These are phyloP conservation scores for Hypoxylon cercidicola DNA, from an alignment of 495 filamentous ascomycete genomes.

Conservation along the genomic window DNA sequence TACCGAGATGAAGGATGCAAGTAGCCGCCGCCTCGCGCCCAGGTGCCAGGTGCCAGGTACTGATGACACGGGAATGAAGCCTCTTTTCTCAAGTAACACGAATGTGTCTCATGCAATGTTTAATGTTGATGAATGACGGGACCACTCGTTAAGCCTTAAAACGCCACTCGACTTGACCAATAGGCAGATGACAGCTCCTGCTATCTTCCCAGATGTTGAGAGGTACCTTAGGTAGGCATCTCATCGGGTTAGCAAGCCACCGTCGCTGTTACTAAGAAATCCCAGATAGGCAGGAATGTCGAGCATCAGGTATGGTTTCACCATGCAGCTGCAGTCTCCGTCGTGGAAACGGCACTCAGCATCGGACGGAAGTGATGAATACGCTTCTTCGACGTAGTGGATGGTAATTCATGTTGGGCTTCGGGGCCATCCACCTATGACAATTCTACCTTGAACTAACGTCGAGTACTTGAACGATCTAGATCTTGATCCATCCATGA, in stretches of 20 bases:
- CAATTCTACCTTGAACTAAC: conserved; percentile 7
- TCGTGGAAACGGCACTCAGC: conserved; percentile 23
- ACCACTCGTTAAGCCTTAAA: neutral
- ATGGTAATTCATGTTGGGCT: conserved; percentile 11
- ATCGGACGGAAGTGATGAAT: conserved; percentile 10
- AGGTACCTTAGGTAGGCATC: neutral
- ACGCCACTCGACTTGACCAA: neutral
- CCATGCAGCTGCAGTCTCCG: conserved; percentile 14
- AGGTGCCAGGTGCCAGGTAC: neutral
- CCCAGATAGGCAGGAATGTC: conserved; percentile 38
- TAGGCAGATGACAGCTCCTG: conserved; percentile 5
- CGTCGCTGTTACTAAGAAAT: neutral
- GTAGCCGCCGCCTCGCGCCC: neutral
- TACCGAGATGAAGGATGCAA: neutral
- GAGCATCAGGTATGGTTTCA: conserved; percentile 19
- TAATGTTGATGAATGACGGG: neutral
- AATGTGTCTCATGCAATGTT: neutral
- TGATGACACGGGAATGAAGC: neutral
- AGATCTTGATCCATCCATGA: neutral
- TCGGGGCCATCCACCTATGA: neutral
- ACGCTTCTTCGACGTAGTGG: conserved; percentile 21
- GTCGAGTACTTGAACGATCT: conserved; percentile 6
- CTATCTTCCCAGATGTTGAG: conserved; percentile 1
- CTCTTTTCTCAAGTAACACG: neutral
- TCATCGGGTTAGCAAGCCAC: neutral